These are phyloP conservation scores for Eucalyptus caleyi DNA, from an alignment of 345 rosid species.

Conservation along the genomic window DNA sequence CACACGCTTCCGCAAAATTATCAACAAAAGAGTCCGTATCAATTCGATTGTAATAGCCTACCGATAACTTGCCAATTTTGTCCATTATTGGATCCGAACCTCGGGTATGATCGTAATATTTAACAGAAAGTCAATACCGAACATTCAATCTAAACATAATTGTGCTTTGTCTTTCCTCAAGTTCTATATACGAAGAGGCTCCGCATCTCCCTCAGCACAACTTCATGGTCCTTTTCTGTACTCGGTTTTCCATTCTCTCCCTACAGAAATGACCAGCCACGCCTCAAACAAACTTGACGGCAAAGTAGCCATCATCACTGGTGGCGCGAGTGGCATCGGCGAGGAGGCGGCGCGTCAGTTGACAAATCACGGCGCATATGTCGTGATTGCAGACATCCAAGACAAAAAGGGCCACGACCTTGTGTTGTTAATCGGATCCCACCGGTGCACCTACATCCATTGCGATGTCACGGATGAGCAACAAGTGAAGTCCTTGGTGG, in stretches of 20 bases:
- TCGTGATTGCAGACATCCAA: slow-evolving; percentile 5
- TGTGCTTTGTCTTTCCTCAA: background rate
- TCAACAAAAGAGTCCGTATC: too few relatives aligned
- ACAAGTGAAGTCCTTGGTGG: background rate
- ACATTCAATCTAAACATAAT: background rate
- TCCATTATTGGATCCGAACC: background rate
- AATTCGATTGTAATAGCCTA: too few relatives aligned
- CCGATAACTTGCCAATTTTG: too few relatives aligned
- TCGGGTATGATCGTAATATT: rapidly evolving
- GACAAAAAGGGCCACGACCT: background rate
- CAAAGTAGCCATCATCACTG: slow-evolving; percentile 10
- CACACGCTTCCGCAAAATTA: too few relatives aligned
- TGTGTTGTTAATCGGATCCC: background rate
- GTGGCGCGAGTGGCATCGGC: slow-evolving; percentile 2
- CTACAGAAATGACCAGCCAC: background rate
- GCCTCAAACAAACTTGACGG: background rate
- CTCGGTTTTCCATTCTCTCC: background rate
- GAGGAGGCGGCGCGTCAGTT: background rate
- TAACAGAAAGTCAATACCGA: background rate
- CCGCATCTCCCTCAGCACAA: background rate
- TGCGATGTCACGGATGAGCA: slow-evolving; percentile 13
- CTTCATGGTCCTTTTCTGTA: background rate
- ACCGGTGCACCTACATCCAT: background rate
- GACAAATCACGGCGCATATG: background rate
- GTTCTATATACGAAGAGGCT: background rate